A percentile compares a stretch with the other conserved stretches of the same genome.
Conservation (phyloP, 805 yeast species). For the Saturnispora saitoi region DNA sequence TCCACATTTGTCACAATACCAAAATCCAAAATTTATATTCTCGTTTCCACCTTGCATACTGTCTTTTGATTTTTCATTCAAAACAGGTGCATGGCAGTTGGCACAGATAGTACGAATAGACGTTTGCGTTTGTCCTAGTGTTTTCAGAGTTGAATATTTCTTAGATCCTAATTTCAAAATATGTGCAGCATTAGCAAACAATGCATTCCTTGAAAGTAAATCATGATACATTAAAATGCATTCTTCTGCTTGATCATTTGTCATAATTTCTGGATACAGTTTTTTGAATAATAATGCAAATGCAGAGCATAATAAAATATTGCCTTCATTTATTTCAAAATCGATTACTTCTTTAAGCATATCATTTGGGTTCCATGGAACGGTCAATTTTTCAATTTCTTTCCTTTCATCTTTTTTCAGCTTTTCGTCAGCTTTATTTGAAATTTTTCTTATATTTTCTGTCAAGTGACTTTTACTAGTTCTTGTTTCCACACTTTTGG, state of each 20-base stretch:
- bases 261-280: slow-evolving; percentile 26
- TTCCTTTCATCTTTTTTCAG: background rate
- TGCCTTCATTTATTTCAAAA: slow-evolving; percentile 55
- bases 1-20: slow-evolving; percentile 78
- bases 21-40: slow-evolving; percentile 49
- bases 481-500: slow-evolving; percentile 10
- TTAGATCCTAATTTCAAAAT: slow-evolving; percentile 36
- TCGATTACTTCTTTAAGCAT: slow-evolving; percentile 45
- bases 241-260: slow-evolving; percentile 37
- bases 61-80: slow-evolving; percentile 48
- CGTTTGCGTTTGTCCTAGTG: slow-evolving; percentile 31
- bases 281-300: slow-evolving; percentile 46
- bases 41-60: slow-evolving; percentile 19
- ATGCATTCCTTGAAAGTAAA: slow-evolving; percentile 37
- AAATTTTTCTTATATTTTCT: slow-evolving; percentile 17
- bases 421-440: slow-evolving; percentile 6
- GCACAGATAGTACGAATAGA: slow-evolving; percentile 52
- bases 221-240: slow-evolving; percentile 51
- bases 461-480: slow-evolving; percentile 24
- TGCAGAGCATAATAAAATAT: slow-evolving; percentile 50
- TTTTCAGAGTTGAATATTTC: slow-evolving; percentile 27
- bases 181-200: slow-evolving; percentile 51
- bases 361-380: slow-evolving; percentile 51
- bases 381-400: background rate
- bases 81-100: slow-evolving; percentile 47